phyloP scores from a whole-genome alignment of 352 stramenopile species.

The Phytophthora macrochlamydospora region DNA sequence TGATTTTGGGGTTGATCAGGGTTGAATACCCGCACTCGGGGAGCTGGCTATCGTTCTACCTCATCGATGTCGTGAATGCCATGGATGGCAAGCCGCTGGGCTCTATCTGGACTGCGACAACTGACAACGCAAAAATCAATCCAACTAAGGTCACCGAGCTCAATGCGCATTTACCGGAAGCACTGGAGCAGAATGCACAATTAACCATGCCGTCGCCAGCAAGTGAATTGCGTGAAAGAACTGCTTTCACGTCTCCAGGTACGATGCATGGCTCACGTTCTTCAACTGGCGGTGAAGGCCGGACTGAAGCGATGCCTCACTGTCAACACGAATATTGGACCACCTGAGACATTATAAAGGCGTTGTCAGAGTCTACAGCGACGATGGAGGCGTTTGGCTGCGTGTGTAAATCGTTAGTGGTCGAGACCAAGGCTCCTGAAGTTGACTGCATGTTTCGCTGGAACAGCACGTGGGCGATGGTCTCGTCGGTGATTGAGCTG shows the following conservation, averaged over 20 bases:
- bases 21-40: conserved; percentile 16
- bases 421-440: background rate
- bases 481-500: background rate
- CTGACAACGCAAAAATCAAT: conserved; percentile 17
- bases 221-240: background rate
- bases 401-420: background rate
- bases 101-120: conserved; percentile 6
- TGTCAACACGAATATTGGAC: conserved; percentile 8
- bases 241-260: conserved; percentile 3
- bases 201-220: conserved; percentile 1
- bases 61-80: conserved; percentile 9
- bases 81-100: conserved; percentile 3
- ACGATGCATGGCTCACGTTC: conserved; percentile 13
- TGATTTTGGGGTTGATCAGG: conserved; percentile 18
- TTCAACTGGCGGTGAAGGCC: conserved; percentile 17
- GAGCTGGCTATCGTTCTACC: conserved; percentile 1
- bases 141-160: background rate
- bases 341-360: conserved; percentile 11
- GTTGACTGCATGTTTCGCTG: background rate
- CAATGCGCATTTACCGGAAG: background rate
- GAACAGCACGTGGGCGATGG: conserved; percentile 5
- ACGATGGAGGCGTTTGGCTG: background rate
- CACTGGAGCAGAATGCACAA: background rate
- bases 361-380: background rate
- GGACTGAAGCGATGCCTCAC: conserved; percentile 3